Base-by-base conservation (phyloP, 176 grass and related monocot genomes). In the Elaeis guineensis region DNA sequence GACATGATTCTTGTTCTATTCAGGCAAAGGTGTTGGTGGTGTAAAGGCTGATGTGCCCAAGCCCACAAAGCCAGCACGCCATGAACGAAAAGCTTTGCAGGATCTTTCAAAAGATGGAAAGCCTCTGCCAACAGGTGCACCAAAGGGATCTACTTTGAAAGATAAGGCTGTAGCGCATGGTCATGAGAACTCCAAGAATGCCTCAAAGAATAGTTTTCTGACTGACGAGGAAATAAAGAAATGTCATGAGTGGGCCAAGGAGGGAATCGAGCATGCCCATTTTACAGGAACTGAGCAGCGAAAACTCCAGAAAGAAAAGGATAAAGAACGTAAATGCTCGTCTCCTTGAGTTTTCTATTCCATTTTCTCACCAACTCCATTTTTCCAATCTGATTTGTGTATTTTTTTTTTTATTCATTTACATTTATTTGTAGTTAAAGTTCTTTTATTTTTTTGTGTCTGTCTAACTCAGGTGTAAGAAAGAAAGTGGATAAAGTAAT, bases 81-180 rank as follows among this genome's bases (percentile, higher is more conserved):
- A 35, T 32, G 65, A 35, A 19, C 65, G 65, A 55, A 55, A 55
- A 21, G 65, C 65, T 21, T 51, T 67, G 50, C 53, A 12, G 65
- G 65, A 67, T 55, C 51, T 67, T 67, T 67, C 65, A 67, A 67
- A 67, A 67, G 1, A 14, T 32, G 51, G 65, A 55, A 67, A 67
- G 18, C 51, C 51, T 32, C 9, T 32, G 2, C 3, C 26, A 20
- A 54, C 51, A 54, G 25, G 8, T 67, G 25, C 51, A 20, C 3
- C 51, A 0, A 67, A 67, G 25, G 51, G 18, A 54, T 17, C 51
- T 4, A 55, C 24, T 5, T 35, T 39, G 65, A 67, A 67, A 67
- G 25, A 67, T 16, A 67, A 67, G 30, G 19, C 65, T 67, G 25
- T 0, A 39, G 25, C 55, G 2, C 25, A 4, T 55, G 26, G 6